Evolutionary conservation across 768 basidiomycete species (phyloP).

Genomic region (Lactarius sanguifluus): DNA sequence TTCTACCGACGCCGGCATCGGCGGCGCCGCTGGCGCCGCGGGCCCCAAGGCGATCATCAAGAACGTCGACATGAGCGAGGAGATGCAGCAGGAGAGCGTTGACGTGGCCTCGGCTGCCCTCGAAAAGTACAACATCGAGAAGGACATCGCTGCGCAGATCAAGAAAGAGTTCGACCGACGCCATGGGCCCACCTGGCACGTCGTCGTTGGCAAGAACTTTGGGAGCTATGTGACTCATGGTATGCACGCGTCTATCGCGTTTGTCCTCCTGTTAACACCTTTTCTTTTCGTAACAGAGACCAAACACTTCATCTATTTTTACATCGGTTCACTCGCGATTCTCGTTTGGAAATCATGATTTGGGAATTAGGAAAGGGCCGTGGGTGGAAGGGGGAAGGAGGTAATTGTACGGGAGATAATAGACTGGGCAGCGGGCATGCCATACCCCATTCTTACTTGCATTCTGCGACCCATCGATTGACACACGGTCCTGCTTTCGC

Average conservation of each 20-base stretch:
- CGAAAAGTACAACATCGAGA: conserved; percentile 92
- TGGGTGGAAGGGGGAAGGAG: background rate
- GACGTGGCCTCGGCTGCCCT: conserved; percentile 84
- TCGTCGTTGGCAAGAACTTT: conserved; percentile 99
- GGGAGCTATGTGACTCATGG: conserved; percentile 98
- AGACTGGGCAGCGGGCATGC: conserved; percentile 14
- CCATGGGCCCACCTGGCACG: conserved; percentile 96
- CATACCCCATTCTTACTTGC: conserved; percentile 12
- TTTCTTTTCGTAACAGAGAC: conserved; percentile 60
- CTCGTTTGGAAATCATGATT: conserved; percentile 89
- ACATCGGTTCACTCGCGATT: conserved; percentile 88
- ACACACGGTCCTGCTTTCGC: conserved; percentile 12
- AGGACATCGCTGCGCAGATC: conserved; percentile 96
- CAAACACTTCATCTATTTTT: conserved; percentile 99
- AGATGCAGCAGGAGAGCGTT: conserved; percentile 94
- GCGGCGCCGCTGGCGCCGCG: conserved; percentile 33
- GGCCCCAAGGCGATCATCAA: conserved; percentile 89
- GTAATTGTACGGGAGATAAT: conserved; percentile 10
- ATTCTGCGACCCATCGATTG: conserved; percentile 13
- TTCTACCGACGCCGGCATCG: conserved; percentile 53
- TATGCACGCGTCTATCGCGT: conserved; percentile 42
- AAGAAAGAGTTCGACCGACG: conserved; percentile 97
- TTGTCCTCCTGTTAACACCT: conserved; percentile 15
- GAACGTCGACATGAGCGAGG: conserved; percentile 94
- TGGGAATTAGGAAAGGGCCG: background rate